phyloP scores from a whole-genome alignment of 306 rosid genomes.

The Rosa multiflora region DNA sequence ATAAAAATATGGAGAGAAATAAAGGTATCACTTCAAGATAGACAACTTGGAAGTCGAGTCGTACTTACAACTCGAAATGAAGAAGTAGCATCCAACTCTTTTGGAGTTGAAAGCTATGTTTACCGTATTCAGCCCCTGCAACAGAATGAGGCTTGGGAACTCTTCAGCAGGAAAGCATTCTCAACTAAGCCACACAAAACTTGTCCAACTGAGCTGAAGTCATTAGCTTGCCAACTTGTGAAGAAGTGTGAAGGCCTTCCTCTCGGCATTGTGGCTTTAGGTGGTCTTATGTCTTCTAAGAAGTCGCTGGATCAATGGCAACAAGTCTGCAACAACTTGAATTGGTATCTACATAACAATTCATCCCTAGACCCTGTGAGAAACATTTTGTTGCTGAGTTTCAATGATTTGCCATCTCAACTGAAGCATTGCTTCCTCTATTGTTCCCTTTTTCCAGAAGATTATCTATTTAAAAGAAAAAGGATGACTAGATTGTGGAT shows the following conservation, averaged over 20 bases:
- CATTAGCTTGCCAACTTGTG: not conserved
- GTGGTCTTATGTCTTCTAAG: not conserved
- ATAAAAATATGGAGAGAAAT: not conserved
- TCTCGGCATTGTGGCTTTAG: not conserved
- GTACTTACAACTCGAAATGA: no score
- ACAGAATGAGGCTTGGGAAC: not conserved
- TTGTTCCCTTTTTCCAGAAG: constrained; percentile 26
- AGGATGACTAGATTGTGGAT: constrained; percentile 16
- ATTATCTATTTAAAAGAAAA: not conserved
- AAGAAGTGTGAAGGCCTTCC: not conserved
- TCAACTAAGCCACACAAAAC: not conserved
- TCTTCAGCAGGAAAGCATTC: not conserved
- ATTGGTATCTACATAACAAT: constrained; percentile 10
- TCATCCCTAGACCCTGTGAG: not conserved
- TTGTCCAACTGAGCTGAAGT: constrained; percentile 8
- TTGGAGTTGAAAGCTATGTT: no score
- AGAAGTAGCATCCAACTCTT: no score
- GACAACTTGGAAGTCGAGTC: no score
- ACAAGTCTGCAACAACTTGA: not conserved
- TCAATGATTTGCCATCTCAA: constrained; percentile 21
- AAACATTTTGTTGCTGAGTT: constrained; percentile 22
- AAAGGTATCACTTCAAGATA: no score
- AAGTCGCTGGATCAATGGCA: constrained; percentile 10
- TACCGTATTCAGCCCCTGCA: not conserved
- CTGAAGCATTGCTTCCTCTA: constrained; percentile 25